A percentile compares a stretch with the other conserved stretches of the same genome.
Evolutionary conservation across 495 filamentous ascomycete species (phyloP).

Genomic region (Penicillium mononematosum): DNA sequence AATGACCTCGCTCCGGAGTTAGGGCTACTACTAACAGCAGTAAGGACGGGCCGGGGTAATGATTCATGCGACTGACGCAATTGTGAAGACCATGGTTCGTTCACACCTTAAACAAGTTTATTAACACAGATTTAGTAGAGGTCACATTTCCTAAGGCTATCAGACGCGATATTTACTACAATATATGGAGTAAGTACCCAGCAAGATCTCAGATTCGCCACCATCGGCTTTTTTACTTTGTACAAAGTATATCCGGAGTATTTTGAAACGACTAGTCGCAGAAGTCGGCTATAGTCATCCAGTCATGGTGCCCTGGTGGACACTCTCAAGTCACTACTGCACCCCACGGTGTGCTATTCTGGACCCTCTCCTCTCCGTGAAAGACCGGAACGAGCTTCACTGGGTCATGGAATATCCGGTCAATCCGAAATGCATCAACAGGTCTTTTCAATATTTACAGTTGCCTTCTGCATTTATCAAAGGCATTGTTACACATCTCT

Average conservation of each 20-base stretch:
- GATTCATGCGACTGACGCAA: background rate
- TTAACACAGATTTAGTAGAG: background rate
- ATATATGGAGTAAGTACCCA: too few species aligned
- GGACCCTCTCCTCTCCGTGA: constrained; percentile 14
- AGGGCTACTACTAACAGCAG: background rate
- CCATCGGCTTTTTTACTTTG: constrained; percentile 7
- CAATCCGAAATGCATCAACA: constrained; percentile 3
- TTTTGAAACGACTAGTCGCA: constrained; percentile 25
- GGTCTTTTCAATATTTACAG: background rate
- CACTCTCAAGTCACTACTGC: constrained; percentile 14
- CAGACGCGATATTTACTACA: background rate
- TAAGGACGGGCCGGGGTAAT: background rate
- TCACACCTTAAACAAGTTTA: background rate
- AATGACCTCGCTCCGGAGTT: background rate
- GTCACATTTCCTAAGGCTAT: constrained; percentile 3
- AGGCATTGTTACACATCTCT: background rate
- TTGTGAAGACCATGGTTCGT: background rate
- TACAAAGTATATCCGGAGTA: constrained; percentile 7
- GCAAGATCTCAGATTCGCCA: constrained; percentile 18
- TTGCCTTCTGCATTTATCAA: background rate
- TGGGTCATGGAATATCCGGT: background rate
- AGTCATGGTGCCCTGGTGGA: constrained; percentile 10
- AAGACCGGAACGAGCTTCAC: constrained; percentile 13
- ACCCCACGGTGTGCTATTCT: constrained; percentile 28
- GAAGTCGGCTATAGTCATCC: constrained; percentile 14